These are phyloP conservation scores for Ceratocystis cacaofunesta DNA, from an alignment of 2,329 filamentous ascomycete genomes.

Conservation along the genomic window DNA sequence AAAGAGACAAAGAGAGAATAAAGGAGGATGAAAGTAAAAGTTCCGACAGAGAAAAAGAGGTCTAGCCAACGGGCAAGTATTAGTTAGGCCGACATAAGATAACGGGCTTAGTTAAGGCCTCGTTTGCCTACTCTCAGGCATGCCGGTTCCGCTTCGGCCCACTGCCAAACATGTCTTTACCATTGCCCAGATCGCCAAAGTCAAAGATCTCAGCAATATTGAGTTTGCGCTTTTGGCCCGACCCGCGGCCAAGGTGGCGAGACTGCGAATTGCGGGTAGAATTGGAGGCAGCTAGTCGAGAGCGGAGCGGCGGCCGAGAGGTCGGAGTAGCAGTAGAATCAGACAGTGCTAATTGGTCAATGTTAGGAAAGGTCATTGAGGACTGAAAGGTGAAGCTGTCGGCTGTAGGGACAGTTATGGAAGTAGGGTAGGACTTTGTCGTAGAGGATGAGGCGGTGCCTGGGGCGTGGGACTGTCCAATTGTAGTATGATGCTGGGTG, in stretches of 20 bases:
- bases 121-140: conserved; percentile 20
- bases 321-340: conserved; percentile 28
- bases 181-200: conserved; percentile 45
- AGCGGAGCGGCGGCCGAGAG: conserved; percentile 8
- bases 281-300: conserved; percentile 16
- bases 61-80: background rate
- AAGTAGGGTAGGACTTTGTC: conserved; percentile 2
- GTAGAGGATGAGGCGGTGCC: conserved; percentile 6
- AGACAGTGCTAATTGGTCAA: conserved; percentile 46
- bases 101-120: background rate
- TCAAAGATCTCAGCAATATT: conserved; percentile 66
- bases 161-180: conserved; percentile 43
- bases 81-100: background rate
- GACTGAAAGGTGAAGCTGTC: conserved; percentile 58
- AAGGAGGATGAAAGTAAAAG: background rate
- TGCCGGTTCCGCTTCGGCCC: conserved; percentile 38
- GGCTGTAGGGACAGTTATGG: conserved; percentile 35
- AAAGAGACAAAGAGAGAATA: background rate
- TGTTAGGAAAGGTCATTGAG: conserved; percentile 39
- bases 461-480: background rate
- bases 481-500: background rate
- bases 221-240: conserved; percentile 58
- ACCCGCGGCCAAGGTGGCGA: conserved; percentile 42
- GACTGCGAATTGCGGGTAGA: conserved; percentile 20
- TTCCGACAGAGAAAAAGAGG: background rate